Base-by-base conservation (phyloP, 441 rosid genomes). In the Isatis lusitanica region DNA sequence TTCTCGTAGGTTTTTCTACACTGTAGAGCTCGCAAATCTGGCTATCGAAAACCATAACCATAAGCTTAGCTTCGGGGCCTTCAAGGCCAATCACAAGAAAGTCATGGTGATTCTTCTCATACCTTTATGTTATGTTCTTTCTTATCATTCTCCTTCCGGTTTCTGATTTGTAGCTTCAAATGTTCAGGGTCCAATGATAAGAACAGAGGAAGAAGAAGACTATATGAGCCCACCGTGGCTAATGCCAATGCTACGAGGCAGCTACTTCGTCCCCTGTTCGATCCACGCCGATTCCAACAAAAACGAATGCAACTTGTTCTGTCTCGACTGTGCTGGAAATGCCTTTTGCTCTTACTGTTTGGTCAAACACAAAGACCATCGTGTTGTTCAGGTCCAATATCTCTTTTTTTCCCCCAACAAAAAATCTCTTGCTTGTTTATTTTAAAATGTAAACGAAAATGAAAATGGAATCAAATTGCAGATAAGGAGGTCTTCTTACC, bases 401-500 rank as follows among this genome's bases (percentile, higher is more conserved):
- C 67, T 71, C 18, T 38, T 24, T 39, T 8, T 33, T 7, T 35
- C n/a, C 1, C 1, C 1, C 0, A 10, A 7, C 6, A 52, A 51
- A 26, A 55, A 13, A 21, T 38, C 9, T 40, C 11, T 21, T 1
- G 5, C 21, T 50, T 26, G 0, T 48, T 13, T 31, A n/a, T 40
- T 18, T 1, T 5, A 47, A 52, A 21, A 50, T 28, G 69, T 4
- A 9, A 26, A 9, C 35, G 42, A 42, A 63, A 52, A 3, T 1
- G 48, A 50, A 61, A 63, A n/a, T 60, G 51, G 16, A 38, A 48
- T 63, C 17, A 5, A 31, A 46, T 3, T 46, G 6, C 87, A 92
- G 96, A 92, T 92, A 84, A 77, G 97, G 73, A 79, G 97, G 74
- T 92, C 97, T 6, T 92, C 97, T 0, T 92, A 92, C 85, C 97